Evolutionary conservation across 345 rosid species (phyloP).

Genomic region (Eutrema yunnanense): DNA sequence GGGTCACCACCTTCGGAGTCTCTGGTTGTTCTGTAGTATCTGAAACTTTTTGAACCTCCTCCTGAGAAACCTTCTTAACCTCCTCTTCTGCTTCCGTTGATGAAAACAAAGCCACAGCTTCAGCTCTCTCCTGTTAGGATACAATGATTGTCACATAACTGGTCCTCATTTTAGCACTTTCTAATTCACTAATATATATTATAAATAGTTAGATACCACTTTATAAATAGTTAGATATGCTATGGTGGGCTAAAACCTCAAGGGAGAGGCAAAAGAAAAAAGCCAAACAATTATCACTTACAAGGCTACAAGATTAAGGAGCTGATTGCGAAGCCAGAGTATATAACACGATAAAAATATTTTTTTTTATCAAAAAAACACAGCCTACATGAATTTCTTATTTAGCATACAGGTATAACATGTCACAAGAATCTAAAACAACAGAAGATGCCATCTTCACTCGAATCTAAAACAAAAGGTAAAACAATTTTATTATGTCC

Average conservation of each 20-base stretch:
- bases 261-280: neutral
- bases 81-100: slow-evolving; percentile 92
- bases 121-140: slow-evolving; percentile 70
- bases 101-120: slow-evolving; percentile 74
- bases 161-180: neutral
- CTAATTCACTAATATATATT: neutral
- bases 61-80: slow-evolving; percentile 57
- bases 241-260: neutral
- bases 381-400: neutral
- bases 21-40: slow-evolving; percentile 55
- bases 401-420: neutral
- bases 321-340: neutral
- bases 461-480: neutral
- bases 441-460: neutral
- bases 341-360: neutral
- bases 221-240: neutral
- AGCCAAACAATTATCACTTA: neutral
- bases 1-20: slow-evolving; percentile 71
- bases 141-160: neutral
- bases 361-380: neutral
- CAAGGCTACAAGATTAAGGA: neutral
- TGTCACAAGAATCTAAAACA: neutral
- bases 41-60: slow-evolving; percentile 47
- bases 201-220: neutral
- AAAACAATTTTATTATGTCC: neutral